Evolutionary conservation across 1,284 basidiomycete genomes (phyloP).

Genomic region (Stygiomarasmius scandens): DNA sequence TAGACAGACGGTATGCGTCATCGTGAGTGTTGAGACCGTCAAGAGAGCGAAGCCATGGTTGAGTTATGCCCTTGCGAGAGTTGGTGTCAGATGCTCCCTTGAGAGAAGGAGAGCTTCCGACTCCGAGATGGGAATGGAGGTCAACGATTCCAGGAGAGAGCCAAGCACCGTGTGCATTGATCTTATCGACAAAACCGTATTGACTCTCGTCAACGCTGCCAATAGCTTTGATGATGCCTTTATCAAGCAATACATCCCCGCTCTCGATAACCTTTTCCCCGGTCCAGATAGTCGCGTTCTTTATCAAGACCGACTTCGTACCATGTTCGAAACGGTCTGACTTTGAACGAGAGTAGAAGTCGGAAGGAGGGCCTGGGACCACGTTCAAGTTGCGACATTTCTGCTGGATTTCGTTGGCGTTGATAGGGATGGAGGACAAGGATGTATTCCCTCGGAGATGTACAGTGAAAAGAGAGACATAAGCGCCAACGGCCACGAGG

Average conservation of each 20-base stretch:
- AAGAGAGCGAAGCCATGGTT: slow-evolving; percentile 63
- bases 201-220: slow-evolving; percentile 43
- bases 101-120: slow-evolving; percentile 47
- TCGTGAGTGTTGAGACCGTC: slow-evolving; percentile 69
- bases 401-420: slow-evolving; percentile 46
- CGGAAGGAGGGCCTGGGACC: slow-evolving; percentile 53
- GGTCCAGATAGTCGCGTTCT: slow-evolving; percentile 85
- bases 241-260: slow-evolving; percentile 61
- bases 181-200: slow-evolving; percentile 31
- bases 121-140: slow-evolving; percentile 77
- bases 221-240: slow-evolving; percentile 56
- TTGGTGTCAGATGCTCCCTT: slow-evolving; percentile 50
- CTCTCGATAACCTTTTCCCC: slow-evolving; percentile 59
- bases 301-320: slow-evolving; percentile 66
- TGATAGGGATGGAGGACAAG: slow-evolving; percentile 38
- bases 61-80: slow-evolving; percentile 54
- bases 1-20: slow-evolving; percentile 54
- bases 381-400: slow-evolving; percentile 50
- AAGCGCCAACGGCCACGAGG: neutral
- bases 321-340: slow-evolving; percentile 74
- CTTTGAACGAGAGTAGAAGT: slow-evolving; percentile 54
- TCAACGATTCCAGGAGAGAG: slow-evolving; percentile 51
- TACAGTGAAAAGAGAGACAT: neutral
- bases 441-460: neutral
- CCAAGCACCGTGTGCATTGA: slow-evolving; percentile 31